phyloP scores from a whole-genome alignment of 805 yeast species.

The Saccharomycopsis javanensis region DNA sequence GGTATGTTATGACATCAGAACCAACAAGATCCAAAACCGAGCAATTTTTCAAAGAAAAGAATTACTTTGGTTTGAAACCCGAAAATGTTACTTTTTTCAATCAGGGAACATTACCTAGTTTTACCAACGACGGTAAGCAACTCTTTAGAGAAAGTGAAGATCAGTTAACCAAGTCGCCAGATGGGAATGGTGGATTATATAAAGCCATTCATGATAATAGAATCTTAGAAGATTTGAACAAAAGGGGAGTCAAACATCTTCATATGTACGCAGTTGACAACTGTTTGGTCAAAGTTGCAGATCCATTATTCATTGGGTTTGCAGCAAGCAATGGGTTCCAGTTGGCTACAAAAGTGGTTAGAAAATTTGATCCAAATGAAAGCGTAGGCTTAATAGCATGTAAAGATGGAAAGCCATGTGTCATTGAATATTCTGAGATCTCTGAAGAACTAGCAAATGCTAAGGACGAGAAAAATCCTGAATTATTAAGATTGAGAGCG shows the following conservation, averaged over 20 bases:
- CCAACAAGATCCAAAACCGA: conserved; percentile 78
- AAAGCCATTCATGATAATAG: conserved; percentile 62
- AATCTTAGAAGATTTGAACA: conserved; percentile 56
- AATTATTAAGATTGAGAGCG: conserved; percentile 69
- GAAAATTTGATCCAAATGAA: conserved; percentile 81
- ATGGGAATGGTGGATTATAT: conserved; percentile 96
- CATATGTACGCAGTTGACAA: conserved; percentile 98
- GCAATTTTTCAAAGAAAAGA: conserved; percentile 48
- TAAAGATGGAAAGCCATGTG: conserved; percentile 59
- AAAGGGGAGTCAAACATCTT: conserved; percentile 70
- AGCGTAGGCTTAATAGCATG: conserved; percentile 84
- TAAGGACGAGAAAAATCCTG: conserved; percentile 41
- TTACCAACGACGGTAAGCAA: conserved; percentile 57
- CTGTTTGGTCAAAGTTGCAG: conserved; percentile 83
- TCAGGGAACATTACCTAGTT: conserved; percentile 94
- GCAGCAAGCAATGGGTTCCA: conserved; percentile 57
- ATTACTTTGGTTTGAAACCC: conserved; percentile 59
- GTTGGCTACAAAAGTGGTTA: conserved; percentile 87
- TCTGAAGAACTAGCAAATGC: conserved; percentile 61
- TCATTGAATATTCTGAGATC: conserved; percentile 92
- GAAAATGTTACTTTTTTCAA: conserved; percentile 70
- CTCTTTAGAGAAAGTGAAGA: conserved; percentile 51
- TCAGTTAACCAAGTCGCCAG: conserved; percentile 77
- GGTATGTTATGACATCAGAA: conserved; percentile 94
- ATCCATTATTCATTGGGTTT: conserved; percentile 78